Conservation (phyloP, 2,329 filamentous ascomycete genomes). For the Phaeoacremonium minimum region DNA sequence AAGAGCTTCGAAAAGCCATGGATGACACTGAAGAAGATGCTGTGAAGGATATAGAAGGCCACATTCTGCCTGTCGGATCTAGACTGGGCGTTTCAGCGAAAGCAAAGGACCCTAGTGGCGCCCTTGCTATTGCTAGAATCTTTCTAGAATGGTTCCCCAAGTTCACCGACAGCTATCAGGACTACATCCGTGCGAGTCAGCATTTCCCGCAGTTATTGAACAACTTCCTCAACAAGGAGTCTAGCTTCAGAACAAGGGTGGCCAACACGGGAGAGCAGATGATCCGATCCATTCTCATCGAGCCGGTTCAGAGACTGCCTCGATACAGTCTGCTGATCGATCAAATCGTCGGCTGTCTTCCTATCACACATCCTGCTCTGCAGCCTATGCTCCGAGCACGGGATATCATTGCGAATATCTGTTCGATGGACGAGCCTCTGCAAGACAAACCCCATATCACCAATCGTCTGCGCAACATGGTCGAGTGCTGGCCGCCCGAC, state of each 20-base stretch:
- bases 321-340: conserved; percentile 96
- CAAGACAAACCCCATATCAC: conserved; percentile 70
- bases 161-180: conserved; percentile 85
- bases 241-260: conserved; percentile 76
- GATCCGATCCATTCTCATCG: conserved; percentile 87
- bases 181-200: conserved; percentile 88
- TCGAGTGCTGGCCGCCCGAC: conserved; percentile 71
- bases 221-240: conserved; percentile 72
- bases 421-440: conserved; percentile 74
- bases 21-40: conserved; percentile 82
- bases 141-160: conserved; percentile 90
- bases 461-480: conserved; percentile 69
- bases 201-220: conserved; percentile 80
- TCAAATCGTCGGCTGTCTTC: conserved; percentile 83
- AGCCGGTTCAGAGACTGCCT: conserved; percentile 90
- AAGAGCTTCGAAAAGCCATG: conserved; percentile 70
- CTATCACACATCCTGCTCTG: conserved; percentile 79
- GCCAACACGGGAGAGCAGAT: conserved; percentile 84
- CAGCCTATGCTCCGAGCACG: conserved; percentile 80
- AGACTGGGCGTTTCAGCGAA: conserved; percentile 39
- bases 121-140: conserved; percentile 71
- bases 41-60: conserved; percentile 67
- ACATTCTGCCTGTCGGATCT: conserved; percentile 33
- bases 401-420: conserved; percentile 94
- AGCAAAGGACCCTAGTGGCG: conserved; percentile 70